phyloP scores from a whole-genome alignment of 305 asterid species.

The Fraxinus angustifolia region DNA sequence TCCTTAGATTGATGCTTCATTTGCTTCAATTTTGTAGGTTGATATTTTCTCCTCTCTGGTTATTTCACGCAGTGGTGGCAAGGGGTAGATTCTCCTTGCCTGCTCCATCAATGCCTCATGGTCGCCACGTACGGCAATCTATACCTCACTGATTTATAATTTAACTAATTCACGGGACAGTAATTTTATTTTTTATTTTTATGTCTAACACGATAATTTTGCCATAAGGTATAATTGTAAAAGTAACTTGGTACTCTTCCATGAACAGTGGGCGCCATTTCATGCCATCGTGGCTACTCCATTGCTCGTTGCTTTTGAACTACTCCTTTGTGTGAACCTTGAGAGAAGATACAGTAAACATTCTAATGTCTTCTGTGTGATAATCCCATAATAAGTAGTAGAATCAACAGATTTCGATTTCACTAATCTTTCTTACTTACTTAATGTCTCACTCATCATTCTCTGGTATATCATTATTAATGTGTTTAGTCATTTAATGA shows the following conservation, averaged over 20 bases:
- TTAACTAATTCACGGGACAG: conserved; percentile 4
- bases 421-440: conserved; percentile 3
- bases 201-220: conserved; percentile 9
- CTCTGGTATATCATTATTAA: not conserved
- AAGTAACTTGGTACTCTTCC: conserved; percentile 22
- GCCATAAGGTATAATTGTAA: conserved; percentile 21
- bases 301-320: conserved; percentile 86
- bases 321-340: conserved; percentile 81
- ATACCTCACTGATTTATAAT: not conserved
- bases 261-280: conserved; percentile 90
- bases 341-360: conserved; percentile 55
- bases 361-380: conserved; percentile 18
- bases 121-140: conserved; percentile 67
- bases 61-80: conserved; percentile 88
- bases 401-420: not conserved
- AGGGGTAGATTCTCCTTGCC: conserved; percentile 98
- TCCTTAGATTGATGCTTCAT: conserved; percentile 6
- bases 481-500: conserved; percentile 24
- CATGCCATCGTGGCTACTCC: conserved; percentile 88
- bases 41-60: conserved; percentile 77
- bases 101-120: conserved; percentile 93
- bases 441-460: not conserved
- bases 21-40: conserved; percentile 47
- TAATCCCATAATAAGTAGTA: conserved; percentile 2
- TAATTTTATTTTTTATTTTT: not conserved